Evolutionary conservation across 2,329 filamentous ascomycete genomes (phyloP).

Genomic region (Fusarium tjaetaba): DNA sequence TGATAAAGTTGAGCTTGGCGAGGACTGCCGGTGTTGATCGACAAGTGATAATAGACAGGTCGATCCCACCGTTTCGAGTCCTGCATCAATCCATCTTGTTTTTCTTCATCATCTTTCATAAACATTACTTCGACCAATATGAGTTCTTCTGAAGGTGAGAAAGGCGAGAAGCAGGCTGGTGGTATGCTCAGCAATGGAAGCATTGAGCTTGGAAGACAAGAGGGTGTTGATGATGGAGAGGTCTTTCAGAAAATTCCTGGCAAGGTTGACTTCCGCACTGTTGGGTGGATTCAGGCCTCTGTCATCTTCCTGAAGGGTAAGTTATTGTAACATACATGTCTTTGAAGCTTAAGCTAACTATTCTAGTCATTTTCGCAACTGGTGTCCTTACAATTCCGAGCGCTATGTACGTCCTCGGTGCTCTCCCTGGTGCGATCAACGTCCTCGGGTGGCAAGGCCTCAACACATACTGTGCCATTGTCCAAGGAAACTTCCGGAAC

Average conservation of each 20-base stretch:
- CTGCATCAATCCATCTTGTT: background rate
- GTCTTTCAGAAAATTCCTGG: constrained; percentile 57
- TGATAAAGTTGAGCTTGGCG: constrained; percentile 8
- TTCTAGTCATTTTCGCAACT: constrained; percentile 54
- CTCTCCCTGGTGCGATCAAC: constrained; percentile 55
- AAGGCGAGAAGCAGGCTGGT: constrained; percentile 17
- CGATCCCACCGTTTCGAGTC: background rate
- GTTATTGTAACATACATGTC: background rate
- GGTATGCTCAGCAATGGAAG: constrained; percentile 19
- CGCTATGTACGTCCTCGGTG: constrained; percentile 55
- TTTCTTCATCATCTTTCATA: background rate
- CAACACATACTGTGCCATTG: constrained; percentile 53
- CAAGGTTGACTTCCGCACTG: constrained; percentile 58
- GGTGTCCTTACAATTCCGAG: constrained; percentile 55
- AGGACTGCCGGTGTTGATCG: background rate
- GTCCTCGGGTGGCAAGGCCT: constrained; percentile 54
- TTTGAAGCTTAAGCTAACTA: background rate
- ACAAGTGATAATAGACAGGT: constrained; percentile 13
- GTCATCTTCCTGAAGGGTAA: constrained; percentile 58
- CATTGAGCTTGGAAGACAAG: constrained; percentile 33
- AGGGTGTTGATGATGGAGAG: constrained; percentile 47
- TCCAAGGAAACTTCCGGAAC: constrained; percentile 54
- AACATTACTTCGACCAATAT: constrained; percentile 8
- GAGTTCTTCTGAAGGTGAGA: constrained; percentile 17
- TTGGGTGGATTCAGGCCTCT: constrained; percentile 58